These are phyloP conservation scores for Bruguiera gymnorhiza DNA, from an alignment of 345 rosid genomes.

Conservation along the genomic window DNA sequence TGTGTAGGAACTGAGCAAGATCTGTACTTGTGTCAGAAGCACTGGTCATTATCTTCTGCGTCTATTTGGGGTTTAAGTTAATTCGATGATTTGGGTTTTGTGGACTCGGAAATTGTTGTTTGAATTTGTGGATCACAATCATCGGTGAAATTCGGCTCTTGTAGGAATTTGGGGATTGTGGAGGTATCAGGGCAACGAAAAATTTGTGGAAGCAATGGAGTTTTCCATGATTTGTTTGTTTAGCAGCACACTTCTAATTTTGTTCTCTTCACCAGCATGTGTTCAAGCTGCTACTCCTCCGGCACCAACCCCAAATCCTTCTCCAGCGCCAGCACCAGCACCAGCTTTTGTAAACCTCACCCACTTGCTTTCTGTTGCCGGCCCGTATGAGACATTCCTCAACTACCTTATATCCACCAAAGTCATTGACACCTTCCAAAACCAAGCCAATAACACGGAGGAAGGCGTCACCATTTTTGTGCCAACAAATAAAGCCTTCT, in stretches of 20 bases:
- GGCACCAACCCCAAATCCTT: slow-evolving; percentile 38
- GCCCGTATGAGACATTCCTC: slow-evolving; percentile 78
- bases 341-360: slow-evolving; percentile 72
- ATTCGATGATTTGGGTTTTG: slow-evolving; percentile 7
- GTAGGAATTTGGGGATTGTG: slow-evolving; percentile 40
- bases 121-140: neutral
- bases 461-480: slow-evolving; percentile 89
- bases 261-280: slow-evolving; percentile 33
- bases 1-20: slow-evolving; percentile 21
- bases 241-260: slow-evolving; percentile 27
- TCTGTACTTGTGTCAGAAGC: slow-evolving; percentile 17
- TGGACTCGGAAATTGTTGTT: slow-evolving; percentile 3
- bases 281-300: slow-evolving; percentile 65
- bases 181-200: slow-evolving; percentile 5
- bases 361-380: slow-evolving; percentile 69
- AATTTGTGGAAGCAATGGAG: slow-evolving; percentile 36
- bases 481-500: slow-evolving; percentile 78
- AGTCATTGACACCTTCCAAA: slow-evolving; percentile 80
- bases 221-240: slow-evolving; percentile 34
- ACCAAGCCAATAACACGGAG: slow-evolving; percentile 82
- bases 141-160: slow-evolving; percentile 4
- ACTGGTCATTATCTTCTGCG: neutral
- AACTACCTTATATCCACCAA: slow-evolving; percentile 61
- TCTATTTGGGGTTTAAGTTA: neutral
- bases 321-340: slow-evolving; percentile 72